Base-by-base conservation (phyloP, 306 rosid genomes). In the Rosa persica region DNA sequence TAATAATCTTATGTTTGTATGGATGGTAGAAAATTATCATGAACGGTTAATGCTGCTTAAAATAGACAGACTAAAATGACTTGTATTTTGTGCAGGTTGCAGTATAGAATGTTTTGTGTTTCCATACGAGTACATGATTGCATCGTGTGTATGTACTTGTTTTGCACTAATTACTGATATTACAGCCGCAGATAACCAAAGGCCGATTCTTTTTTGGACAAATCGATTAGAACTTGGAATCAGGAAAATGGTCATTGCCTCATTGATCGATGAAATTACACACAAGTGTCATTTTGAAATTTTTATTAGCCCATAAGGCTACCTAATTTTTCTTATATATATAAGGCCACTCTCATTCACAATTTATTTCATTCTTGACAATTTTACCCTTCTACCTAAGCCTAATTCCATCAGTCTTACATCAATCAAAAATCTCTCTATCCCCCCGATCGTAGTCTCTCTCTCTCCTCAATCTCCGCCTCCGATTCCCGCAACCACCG, bases 1-100 rank as follows among this genome's bases (percentile, higher is more conserved):
- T 30, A 78, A 80, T 67, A 61, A 57, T 73, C 30, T 44, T 42
- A 6, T 51, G 52, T 55, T 39, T 42, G 27, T 44, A 43, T 60
- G 70, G 69, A 23, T 19, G 13, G 60, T 48, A 13, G 62, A 46
- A 25, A 6, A 25, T 19, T 22, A 8, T 68, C 72, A 5, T 42
- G 16, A 16, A 19, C 8, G 13, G 70, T 17, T 51, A 39, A 6
- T 39, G 19, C 39, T 38, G 20, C 44, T 64, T 34, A 16, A 15
- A 15, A 11, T 36, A 1, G 44, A 7, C 5, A 5, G 12, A 7
- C 23, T 5, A 67, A 19, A 38, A 8, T 19, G 12, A 67, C 1
- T 39, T 40, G 25, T 67, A 19, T 65, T 16, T 38, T 39, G 27
- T 36, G 1, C 70, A 36, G 23, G 47, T 7, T 17, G 46, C 47